These are phyloP conservation scores for Coemansia sp. DNA, from an alignment of 192 early-diverging fungal genomes.

Conservation along the genomic window DNA sequence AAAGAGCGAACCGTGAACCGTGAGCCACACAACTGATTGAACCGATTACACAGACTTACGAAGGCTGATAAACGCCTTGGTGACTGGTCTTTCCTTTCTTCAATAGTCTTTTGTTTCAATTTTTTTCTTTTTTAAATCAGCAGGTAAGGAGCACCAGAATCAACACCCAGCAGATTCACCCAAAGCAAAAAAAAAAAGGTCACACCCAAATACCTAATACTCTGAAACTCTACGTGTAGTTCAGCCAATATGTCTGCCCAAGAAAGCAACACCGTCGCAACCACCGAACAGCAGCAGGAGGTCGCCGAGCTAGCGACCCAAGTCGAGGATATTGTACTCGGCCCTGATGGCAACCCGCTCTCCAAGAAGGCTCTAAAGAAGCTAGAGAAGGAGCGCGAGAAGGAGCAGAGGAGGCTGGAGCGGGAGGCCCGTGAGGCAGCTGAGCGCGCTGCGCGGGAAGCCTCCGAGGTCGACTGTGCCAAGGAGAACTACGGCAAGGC, in stretches of 20 bases:
- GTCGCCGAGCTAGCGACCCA: constrained; percentile 48
- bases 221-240: background rate
- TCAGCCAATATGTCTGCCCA: constrained; percentile 30
- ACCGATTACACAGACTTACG: background rate
- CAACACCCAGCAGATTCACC: background rate
- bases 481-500: constrained; percentile 82
- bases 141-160: constrained; percentile 2
- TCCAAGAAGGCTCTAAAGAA: constrained; percentile 94
- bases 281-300: constrained; percentile 8
- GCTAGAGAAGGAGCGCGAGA: constrained; percentile 85
- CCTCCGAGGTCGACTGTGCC: constrained; percentile 69
- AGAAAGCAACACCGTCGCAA: constrained; percentile 10
- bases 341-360: constrained; percentile 84
- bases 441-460: constrained; percentile 62
- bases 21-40: background rate
- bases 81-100: background rate
- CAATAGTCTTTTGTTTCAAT: background rate
- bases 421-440: constrained; percentile 62
- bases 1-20: background rate
- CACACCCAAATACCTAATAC: background rate
- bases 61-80: background rate
- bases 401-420: constrained; percentile 70
- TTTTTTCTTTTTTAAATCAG: background rate
- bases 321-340: constrained; percentile 57
- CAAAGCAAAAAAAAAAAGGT: background rate